phyloP scores from a whole-genome alignment of 2,329 filamentous ascomycete species.

The Alternaria sp. region DNA sequence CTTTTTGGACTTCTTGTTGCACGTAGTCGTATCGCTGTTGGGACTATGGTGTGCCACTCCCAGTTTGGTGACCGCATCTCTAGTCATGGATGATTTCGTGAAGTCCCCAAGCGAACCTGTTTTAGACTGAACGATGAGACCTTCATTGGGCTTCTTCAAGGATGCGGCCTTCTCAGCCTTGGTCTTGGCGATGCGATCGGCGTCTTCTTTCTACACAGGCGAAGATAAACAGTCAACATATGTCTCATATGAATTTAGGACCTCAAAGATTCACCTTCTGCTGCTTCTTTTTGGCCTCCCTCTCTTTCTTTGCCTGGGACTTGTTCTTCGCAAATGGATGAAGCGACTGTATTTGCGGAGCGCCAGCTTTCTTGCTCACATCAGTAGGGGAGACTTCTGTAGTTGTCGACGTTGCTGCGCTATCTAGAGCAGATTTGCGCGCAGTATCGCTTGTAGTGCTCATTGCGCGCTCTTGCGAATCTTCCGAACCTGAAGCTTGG shows the following conservation, averaged over 20 bases:
- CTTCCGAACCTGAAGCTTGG: not conserved
- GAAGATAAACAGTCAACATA: not conserved
- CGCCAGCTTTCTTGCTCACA: slow-evolving; percentile 30
- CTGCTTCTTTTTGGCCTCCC: slow-evolving; percentile 50
- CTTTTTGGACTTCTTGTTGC: slow-evolving; percentile 6
- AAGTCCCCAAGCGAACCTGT: not conserved
- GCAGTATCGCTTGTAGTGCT: not conserved
- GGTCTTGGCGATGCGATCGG: slow-evolving; percentile 17
- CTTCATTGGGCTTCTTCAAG: slow-evolving; percentile 8
- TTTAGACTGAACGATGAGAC: slow-evolving; percentile 2
- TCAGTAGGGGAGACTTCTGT: slow-evolving; percentile 3
- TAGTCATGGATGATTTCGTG: not conserved
- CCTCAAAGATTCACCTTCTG: slow-evolving; percentile 19
- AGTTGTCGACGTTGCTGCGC: not conserved
- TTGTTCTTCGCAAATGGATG: slow-evolving; percentile 42
- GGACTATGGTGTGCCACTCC: not conserved
- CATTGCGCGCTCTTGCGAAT: not conserved
- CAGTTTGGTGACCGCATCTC: not conserved
- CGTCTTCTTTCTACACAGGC: slow-evolving; percentile 25
- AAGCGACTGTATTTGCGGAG: slow-evolving; percentile 42
- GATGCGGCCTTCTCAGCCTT: slow-evolving; percentile 15
- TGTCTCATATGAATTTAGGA: not conserved
- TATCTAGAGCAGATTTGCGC: not conserved
- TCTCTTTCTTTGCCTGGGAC: slow-evolving; percentile 44
- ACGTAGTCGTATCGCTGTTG: not conserved